Evolutionary conservation across 139 green algal species (phyloP).

Genomic region (Chlamydomonas sp.): DNA sequence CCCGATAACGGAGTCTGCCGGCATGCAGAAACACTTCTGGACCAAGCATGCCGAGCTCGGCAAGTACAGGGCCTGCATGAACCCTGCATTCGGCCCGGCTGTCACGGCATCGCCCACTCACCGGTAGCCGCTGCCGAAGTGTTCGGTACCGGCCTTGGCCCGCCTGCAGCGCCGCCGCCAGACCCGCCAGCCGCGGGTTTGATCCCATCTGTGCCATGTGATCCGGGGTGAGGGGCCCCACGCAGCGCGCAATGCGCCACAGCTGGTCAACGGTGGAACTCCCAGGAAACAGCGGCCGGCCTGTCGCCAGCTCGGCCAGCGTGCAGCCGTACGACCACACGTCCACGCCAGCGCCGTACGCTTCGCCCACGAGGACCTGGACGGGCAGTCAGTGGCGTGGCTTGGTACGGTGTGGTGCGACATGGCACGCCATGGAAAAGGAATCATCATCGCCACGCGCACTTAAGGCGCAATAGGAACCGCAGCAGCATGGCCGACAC

Average conservation of each 20-base stretch:
- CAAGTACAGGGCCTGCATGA: no score
- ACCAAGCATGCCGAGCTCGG: no score
- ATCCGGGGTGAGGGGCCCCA: conserved; percentile 55
- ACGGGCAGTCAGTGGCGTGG: no score
- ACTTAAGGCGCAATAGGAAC: background rate
- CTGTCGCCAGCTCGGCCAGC: conserved; percentile 75
- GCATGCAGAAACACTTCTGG: no score
- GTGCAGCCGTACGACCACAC: conserved; percentile 68
- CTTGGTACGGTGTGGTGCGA: no score
- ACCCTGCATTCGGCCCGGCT: no score
- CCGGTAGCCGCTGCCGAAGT: background rate
- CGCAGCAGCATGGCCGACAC: no score
- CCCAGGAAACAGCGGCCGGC: conserved; percentile 76
- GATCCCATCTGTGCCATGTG: conserved; percentile 44
- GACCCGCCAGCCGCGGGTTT: background rate
- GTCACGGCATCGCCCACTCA: no score
- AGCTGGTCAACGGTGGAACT: conserved; percentile 78
- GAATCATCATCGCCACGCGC: no score
- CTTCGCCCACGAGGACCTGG: conserved; percentile 71
- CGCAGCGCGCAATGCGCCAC: conserved; percentile 66
- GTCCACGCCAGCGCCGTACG: conserved; percentile 58
- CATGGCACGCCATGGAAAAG: no score
- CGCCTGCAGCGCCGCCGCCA: background rate
- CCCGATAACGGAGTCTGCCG: no score
- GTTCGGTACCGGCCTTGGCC: background rate